phyloP scores from a whole-genome alignment of 1,139 yeast genomes.

The Diutina neorugosa region DNA sequence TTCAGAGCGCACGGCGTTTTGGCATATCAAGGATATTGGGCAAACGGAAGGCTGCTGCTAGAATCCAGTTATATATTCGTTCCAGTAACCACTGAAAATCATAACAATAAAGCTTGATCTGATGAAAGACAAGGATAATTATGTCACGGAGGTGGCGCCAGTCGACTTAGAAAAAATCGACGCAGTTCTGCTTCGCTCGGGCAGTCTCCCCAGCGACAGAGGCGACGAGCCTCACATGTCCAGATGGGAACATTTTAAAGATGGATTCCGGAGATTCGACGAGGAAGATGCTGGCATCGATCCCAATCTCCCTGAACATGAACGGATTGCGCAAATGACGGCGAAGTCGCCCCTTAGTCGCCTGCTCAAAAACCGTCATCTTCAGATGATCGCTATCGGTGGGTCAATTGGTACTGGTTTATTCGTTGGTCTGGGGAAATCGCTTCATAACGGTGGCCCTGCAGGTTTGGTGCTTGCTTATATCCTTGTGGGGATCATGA shows the following conservation, averaged over 20 bases:
- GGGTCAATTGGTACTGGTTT: slow-evolving; percentile 72
- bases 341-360: slow-evolving; percentile 63
- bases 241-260: slow-evolving; percentile 30
- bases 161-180: neutral
- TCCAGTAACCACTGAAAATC: neutral
- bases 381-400: slow-evolving; percentile 81
- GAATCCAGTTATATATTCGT: neutral
- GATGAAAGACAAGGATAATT: neutral
- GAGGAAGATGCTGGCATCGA: slow-evolving; percentile 43
- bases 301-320: slow-evolving; percentile 54
- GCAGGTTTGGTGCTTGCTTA: slow-evolving; percentile 2
- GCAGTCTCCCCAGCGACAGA: neutral
- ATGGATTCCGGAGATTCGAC: slow-evolving; percentile 43
- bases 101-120: neutral
- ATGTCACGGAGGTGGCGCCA: neutral
- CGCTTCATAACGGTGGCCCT: slow-evolving; percentile 10
- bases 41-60: neutral
- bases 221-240: neutral
- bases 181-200: neutral
- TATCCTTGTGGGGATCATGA: slow-evolving; percentile 4
- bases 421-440: slow-evolving; percentile 1
- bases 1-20: neutral
- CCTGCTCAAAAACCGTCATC: slow-evolving; percentile 48
- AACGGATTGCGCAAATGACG: slow-evolving; percentile 53
- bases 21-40: neutral